Evolutionary conservation across 176 grass and related monocot species (phyloP), one percentile per base, ranked within the genome.

Genomic region (Dendrocalamus sinicus): DNA sequence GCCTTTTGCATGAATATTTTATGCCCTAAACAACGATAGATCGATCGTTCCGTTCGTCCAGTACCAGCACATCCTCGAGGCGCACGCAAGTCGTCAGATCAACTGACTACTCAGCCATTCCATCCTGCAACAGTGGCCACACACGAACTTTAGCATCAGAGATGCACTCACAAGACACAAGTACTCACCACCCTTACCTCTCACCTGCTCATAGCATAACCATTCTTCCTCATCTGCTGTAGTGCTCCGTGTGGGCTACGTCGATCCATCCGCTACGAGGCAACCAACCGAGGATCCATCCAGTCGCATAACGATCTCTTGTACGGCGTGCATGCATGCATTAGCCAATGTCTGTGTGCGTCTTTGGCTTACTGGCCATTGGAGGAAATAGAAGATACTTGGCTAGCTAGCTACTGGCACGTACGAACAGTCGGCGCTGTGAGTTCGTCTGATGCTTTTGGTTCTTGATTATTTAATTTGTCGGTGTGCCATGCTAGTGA

Each of bases 141-240:
- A 59, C 39, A 73, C 39, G 58, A 50, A 10, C 83, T 90, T 82
- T 90, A 60, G 72, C 88, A 72, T 86, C 88, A 39, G 73, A 71
- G 16, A 20, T 7, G 83, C 83, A 77, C 83, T 63, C 52, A 12
- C 40, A 7, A 9, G 14, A 6, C 23, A n/a, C 54, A 16, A 77
- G 4, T 7, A 22, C 30, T 8, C 66, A 32, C 0, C 39, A 6
- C 0, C 71, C 14, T 54, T 9, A 4, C 43, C 72, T 19, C 9
- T 54, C 15, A 26, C 51, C 15, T 17, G 51, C 51, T 1, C 5
- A 53, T 44, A 16, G n/a, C 30, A 32, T 32, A 32, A 32, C 51
- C 6, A 7, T 15, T 53, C 51, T 17, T 6, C 51, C 51, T 35
- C 62, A 4, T 55, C 9, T 39, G 50, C 9, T 53, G 72, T 17